Evolutionary conservation across 2,329 filamentous ascomycete species (phyloP).

Genomic region (Xylariaceae sp.): DNA sequence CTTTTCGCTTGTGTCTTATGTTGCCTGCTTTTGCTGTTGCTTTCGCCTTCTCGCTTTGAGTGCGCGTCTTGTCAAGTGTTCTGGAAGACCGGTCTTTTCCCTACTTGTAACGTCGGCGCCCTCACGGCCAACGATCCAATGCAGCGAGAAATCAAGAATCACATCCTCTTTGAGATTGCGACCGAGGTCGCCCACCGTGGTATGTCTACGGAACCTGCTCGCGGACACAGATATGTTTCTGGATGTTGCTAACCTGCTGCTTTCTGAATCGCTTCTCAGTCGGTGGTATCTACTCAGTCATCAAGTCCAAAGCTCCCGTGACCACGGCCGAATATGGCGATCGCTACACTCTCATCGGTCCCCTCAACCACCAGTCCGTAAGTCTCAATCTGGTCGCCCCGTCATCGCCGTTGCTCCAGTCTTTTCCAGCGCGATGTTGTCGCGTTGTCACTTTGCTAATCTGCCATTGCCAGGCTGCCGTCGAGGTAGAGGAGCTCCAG

Average conservation of each 20-base stretch:
- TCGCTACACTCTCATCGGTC: conserved; percentile 90
- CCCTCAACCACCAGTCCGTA: conserved; percentile 86
- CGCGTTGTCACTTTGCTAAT: conserved; percentile 1
- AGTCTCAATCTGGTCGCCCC: conserved; percentile 30
- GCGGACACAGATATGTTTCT: not conserved
- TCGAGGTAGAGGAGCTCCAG: conserved; percentile 91
- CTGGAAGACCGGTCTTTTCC: not conserved
- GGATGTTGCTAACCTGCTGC: not conserved
- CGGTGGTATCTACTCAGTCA: conserved; percentile 96
- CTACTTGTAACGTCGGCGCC: conserved; percentile 5
- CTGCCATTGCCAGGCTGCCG: conserved; percentile 62
- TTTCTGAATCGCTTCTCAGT: conserved; percentile 49
- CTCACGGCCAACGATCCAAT: conserved; percentile 44
- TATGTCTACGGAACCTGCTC: conserved; percentile 39
- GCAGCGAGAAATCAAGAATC: conserved; percentile 78
- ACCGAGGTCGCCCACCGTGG: conserved; percentile 97
- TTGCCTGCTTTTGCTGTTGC: not conserved
- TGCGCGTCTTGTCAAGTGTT: not conserved
- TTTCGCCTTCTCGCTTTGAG: not conserved
- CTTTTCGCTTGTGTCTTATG: not conserved
- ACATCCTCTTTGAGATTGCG: conserved; percentile 92
- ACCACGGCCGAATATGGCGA: conserved; percentile 98
- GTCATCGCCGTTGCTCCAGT: not conserved
- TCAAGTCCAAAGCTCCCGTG: conserved; percentile 97
- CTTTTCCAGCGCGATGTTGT: not conserved